Conservation (phyloP, 495 filamentous ascomycete genomes). For the Xylaria intraflava region DNA sequence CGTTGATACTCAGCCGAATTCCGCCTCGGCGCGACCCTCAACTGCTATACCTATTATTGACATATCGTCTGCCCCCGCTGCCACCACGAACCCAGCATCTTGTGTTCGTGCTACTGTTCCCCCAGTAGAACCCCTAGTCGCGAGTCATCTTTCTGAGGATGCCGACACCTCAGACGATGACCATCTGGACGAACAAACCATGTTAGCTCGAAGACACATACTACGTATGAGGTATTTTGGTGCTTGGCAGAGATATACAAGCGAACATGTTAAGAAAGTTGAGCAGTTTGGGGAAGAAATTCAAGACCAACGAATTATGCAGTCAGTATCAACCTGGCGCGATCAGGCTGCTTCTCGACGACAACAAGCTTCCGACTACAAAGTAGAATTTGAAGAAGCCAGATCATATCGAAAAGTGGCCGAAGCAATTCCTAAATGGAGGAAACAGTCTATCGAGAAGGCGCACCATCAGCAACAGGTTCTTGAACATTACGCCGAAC, state of each 20-base stretch:
- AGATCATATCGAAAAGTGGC: conserved; percentile 15
- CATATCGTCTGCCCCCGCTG: background rate
- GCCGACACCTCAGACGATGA: conserved; percentile 8
- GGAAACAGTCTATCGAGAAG: conserved; percentile 8
- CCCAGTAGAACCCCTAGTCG: background rate
- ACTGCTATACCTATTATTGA: conserved; percentile 1
- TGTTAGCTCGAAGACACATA: conserved; percentile 59
- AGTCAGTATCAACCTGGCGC: conserved; percentile 19
- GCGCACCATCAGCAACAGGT: conserved; percentile 8
- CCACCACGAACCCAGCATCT: background rate
- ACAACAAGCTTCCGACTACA: conserved; percentile 8
- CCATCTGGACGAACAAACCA: conserved; percentile 40
- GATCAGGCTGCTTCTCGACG: conserved; percentile 13
- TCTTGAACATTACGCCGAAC: conserved; percentile 17
- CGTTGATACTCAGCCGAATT: background rate
- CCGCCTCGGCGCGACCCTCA: background rate
- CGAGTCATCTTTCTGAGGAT: background rate
- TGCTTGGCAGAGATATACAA: conserved; percentile 68
- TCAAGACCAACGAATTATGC: conserved; percentile 7
- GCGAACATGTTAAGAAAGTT: conserved; percentile 61
- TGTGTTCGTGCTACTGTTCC: background rate
- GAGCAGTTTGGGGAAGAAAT: conserved; percentile 53
- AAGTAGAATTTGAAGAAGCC: conserved; percentile 12
- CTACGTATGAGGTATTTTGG: conserved; percentile 67
- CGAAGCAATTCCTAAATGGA: conserved; percentile 18